A percentile compares a stretch with the other conserved stretches of the same genome.
Evolutionary conservation across 345 rosid species (phyloP).

Genomic region (Euclidium syriacum): DNA sequence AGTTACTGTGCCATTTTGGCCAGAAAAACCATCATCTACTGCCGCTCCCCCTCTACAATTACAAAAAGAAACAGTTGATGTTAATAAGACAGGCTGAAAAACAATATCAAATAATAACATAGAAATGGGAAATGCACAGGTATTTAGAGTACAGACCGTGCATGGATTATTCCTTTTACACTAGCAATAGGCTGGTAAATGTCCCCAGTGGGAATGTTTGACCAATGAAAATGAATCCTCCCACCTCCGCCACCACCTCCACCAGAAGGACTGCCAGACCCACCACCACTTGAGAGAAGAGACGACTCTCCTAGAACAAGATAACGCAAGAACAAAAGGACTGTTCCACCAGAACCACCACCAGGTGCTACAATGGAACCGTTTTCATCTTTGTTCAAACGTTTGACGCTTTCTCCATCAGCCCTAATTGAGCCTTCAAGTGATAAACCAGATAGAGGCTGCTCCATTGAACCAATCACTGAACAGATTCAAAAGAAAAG

Average conservation of each 20-base stretch:
- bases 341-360: constrained; percentile 97
- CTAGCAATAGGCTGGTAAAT: constrained; percentile 96
- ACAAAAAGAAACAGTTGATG: not conserved
- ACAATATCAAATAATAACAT: not conserved
- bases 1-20: constrained; percentile 83
- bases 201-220: constrained; percentile 95
- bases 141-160: constrained; percentile 47
- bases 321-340: constrained; percentile 65
- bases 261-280: constrained; percentile 71
- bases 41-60: constrained; percentile 72
- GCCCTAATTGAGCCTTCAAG: constrained; percentile 69
- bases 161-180: constrained; percentile 64
- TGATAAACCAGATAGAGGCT: constrained; percentile 79
- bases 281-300: constrained; percentile 83
- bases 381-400: constrained; percentile 30
- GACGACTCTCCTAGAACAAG: constrained; percentile 61
- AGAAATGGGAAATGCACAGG: not conserved
- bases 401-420: constrained; percentile 76
- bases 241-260: constrained; percentile 99
- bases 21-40: constrained; percentile 42
- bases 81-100: constrained; percentile 12
- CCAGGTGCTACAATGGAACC: constrained; percentile 56
- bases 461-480: constrained; percentile 97
- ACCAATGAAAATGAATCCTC: constrained; percentile 99
- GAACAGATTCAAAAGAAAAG: constrained; percentile 28